Conservation (phyloP, 164 flowering plant species). For the Stephania japonica region DNA sequence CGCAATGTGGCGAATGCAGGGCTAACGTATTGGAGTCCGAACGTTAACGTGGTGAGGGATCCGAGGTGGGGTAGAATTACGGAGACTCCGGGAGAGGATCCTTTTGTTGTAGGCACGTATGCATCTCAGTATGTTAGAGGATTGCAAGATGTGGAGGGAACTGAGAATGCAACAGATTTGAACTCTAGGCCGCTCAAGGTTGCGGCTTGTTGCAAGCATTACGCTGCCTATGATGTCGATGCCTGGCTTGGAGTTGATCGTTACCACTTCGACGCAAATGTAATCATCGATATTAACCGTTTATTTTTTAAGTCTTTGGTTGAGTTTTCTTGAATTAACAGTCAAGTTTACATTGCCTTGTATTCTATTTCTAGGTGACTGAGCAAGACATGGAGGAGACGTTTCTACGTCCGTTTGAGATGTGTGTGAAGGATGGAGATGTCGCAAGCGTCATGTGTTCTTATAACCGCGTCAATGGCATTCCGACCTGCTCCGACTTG, state of each 20-base stretch:
- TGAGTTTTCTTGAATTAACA: background rate
- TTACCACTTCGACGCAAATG: constrained; percentile 19
- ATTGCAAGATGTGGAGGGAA: constrained; percentile 17
- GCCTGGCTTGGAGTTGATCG: constrained; percentile 17
- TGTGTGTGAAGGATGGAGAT: constrained; percentile 23
- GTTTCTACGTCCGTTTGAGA: constrained; percentile 17
- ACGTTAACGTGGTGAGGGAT: constrained; percentile 19
- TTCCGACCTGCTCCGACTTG: constrained; percentile 18
- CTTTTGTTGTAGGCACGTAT: constrained; percentile 9
- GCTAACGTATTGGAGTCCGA: constrained; percentile 26
- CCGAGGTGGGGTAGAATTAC: constrained; percentile 22
- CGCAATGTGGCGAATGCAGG: background rate
- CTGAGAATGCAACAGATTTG: constrained; percentile 4
- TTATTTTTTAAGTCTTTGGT: background rate
- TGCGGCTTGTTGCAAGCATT: constrained; percentile 24
- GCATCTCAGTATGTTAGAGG: constrained; percentile 19
- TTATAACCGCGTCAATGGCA: constrained; percentile 20
- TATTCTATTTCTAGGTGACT: background rate
- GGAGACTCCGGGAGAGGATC: constrained; percentile 25
- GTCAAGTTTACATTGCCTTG: background rate
- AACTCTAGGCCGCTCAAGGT: constrained; percentile 19
- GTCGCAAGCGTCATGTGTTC: constrained; percentile 24
- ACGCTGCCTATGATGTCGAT: constrained; percentile 23
- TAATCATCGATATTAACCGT: background rate
- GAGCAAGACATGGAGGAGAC: constrained; percentile 6